phyloP scores from a whole-genome alignment of 768 basidiomycete species.

The Tulasnella sp. region DNA sequence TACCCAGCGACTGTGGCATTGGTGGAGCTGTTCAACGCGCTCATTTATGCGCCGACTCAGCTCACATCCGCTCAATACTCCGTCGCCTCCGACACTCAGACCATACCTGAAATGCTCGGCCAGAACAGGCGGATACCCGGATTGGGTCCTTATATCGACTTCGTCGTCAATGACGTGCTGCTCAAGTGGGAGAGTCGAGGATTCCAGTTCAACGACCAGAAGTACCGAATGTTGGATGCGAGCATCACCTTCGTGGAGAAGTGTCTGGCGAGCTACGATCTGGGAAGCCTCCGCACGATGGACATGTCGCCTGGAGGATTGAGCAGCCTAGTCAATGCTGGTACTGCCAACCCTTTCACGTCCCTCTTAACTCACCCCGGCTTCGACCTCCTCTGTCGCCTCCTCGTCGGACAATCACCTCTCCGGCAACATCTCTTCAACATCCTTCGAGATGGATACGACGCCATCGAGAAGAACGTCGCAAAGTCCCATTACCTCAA shows the following conservation, averaged over 20 bases:
- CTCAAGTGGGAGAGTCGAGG: constrained; percentile 63
- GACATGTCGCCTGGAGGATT: background rate
- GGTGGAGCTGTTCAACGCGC: constrained; percentile 64
- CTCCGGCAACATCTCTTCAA: constrained; percentile 65
- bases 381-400: constrained; percentile 68
- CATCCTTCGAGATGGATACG: constrained; percentile 70
- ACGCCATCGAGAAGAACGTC: constrained; percentile 55
- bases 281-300: constrained; percentile 44
- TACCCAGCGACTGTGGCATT: constrained; percentile 90
- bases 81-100: constrained; percentile 49
- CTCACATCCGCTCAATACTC: constrained; percentile 46
- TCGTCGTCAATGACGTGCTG: constrained; percentile 85
- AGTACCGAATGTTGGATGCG: constrained; percentile 79
- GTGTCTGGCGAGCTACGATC: constrained; percentile 66
- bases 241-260: constrained; percentile 80
- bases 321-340: background rate
- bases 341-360: background rate
- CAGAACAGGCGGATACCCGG: constrained; percentile 72
- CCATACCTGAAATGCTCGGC: constrained; percentile 70
- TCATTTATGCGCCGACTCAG: constrained; percentile 75
- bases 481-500: constrained; percentile 49
- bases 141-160: constrained; percentile 69
- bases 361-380: constrained; percentile 62
- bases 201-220: constrained; percentile 60
- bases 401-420: constrained; percentile 52